These are phyloP conservation scores for Anisodus tanguticus DNA, from an alignment of 257 asterid species.

Conservation along the genomic window DNA sequence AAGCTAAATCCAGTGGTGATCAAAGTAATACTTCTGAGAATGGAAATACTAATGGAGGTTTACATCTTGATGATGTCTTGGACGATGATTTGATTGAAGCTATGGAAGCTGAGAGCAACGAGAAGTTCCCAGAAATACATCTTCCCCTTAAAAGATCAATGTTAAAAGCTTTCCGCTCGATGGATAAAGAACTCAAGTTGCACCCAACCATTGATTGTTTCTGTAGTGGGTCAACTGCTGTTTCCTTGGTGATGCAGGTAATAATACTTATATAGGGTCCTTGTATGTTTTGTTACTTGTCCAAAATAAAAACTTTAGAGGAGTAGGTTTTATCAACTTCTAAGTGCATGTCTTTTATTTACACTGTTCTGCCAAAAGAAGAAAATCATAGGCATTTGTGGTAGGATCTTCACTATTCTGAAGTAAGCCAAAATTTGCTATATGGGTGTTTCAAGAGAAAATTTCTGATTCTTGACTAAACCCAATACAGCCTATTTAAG, in stretches of 20 bases:
- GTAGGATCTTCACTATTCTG: neutral
- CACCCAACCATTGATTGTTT: slow-evolving; percentile 87
- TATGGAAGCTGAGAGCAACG: slow-evolving; percentile 63
- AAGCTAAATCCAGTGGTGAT: slow-evolving; percentile 48
- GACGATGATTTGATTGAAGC: slow-evolving; percentile 76
- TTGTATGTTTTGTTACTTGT: neutral
- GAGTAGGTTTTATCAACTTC: neutral
- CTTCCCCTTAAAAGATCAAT: slow-evolving; percentile 77
- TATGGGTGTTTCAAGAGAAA: neutral
- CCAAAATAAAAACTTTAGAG: neutral
- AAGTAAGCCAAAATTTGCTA: neutral
- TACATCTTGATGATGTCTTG: slow-evolving; percentile 67
- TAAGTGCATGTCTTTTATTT: neutral
- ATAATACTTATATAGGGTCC: slow-evolving; percentile 13
- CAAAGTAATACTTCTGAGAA: slow-evolving; percentile 45
- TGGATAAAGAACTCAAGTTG: slow-evolving; percentile 94
- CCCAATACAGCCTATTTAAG: neutral
- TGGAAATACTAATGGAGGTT: slow-evolving; percentile 53
- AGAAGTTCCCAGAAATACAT: slow-evolving; percentile 75
- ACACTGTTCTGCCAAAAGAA: neutral
- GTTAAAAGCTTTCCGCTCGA: slow-evolving; percentile 73
- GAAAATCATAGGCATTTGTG: neutral
- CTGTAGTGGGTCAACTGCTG: slow-evolving; percentile 93
- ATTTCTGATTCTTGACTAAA: neutral
- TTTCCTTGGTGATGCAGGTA: slow-evolving; percentile 81